Conservation (phyloP, 805 yeast genomes). For the Candida silvatica region DNA sequence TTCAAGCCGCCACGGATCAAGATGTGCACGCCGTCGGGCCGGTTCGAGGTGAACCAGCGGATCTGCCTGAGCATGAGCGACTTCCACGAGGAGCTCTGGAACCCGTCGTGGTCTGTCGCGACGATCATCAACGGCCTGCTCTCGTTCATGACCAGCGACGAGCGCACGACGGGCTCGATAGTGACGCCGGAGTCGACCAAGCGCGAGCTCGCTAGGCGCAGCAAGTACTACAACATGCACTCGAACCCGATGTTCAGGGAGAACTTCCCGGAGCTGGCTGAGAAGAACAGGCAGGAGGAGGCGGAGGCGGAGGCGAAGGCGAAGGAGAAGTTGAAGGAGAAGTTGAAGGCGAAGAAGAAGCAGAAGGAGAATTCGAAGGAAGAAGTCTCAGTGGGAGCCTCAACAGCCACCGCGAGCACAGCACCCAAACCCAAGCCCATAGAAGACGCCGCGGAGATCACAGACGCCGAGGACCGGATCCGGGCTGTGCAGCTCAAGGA, state of each 20-base stretch:
- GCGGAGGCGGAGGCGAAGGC: conserved; percentile 6
- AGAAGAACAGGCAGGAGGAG: conserved; percentile 29
- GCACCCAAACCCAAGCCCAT: conserved; percentile 18
- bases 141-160: conserved; percentile 88
- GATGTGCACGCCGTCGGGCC: conserved; percentile 85
- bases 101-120: conserved; percentile 92
- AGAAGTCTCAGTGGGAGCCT: conserved; percentile 1
- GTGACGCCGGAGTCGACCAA: conserved; percentile 52
- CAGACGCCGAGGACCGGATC: conserved; percentile 67
- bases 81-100: conserved; percentile 92
- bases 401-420: conserved; percentile 1
- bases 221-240: conserved; percentile 50
- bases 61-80: conserved; percentile 90
- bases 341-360: conserved; percentile 6
- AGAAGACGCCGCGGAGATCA: conserved; percentile 20
- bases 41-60: conserved; percentile 74
- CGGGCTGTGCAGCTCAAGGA: conserved; percentile 27
- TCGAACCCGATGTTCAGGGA: conserved; percentile 46
- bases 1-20: conserved; percentile 86
- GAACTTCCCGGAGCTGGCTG: conserved; percentile 65
- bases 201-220: conserved; percentile 46
- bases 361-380: conserved; percentile 1
- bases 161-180: conserved; percentile 78
- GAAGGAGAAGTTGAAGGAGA: conserved; percentile 4
- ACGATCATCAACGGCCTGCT: conserved; percentile 81